Conservation (phyloP, 352 stramenopile species). For the Phytophthora melonis region DNA sequence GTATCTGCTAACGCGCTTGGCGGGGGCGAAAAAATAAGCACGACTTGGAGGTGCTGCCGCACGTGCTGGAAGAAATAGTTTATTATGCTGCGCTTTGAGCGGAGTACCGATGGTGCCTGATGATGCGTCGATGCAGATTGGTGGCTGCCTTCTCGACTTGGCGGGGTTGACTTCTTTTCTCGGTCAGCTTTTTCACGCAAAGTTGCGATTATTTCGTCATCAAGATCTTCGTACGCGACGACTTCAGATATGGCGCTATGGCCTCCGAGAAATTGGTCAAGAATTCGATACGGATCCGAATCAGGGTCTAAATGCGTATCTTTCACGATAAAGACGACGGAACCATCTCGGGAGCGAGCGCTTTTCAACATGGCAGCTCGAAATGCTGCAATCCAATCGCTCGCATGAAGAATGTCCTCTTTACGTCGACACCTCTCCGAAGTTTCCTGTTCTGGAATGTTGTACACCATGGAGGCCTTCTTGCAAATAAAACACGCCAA, state of each 20-base stretch:
- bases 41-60: conserved; percentile 60
- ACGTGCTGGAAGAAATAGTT: conserved; percentile 58
- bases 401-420: not conserved
- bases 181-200: conserved; percentile 45
- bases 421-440: not conserved
- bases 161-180: conserved; percentile 5
- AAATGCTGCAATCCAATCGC: conserved; percentile 49
- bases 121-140: not conserved
- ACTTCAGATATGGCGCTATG: conserved; percentile 49
- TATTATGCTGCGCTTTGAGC: conserved; percentile 60
- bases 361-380: conserved; percentile 54
- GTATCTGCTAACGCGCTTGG: not conserved
- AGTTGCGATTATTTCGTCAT: conserved; percentile 47
- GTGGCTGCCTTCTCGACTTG: not conserved
- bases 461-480: conserved; percentile 42
- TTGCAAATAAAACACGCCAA: conserved; percentile 68
- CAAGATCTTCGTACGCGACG: conserved; percentile 63
- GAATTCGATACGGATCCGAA: conserved; percentile 43
- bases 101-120: conserved; percentile 16
- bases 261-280: conserved; percentile 63
- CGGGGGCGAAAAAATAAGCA: conserved; percentile 51
- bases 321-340: conserved; percentile 70
- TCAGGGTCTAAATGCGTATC: conserved; percentile 42
- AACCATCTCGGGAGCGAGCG: conserved; percentile 45
- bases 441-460: conserved; percentile 11